These are phyloP conservation scores for Teratosphaeriaceae sp. DNA, from an alignment of 2,329 filamentous ascomycete species.

Conservation along the genomic window DNA sequence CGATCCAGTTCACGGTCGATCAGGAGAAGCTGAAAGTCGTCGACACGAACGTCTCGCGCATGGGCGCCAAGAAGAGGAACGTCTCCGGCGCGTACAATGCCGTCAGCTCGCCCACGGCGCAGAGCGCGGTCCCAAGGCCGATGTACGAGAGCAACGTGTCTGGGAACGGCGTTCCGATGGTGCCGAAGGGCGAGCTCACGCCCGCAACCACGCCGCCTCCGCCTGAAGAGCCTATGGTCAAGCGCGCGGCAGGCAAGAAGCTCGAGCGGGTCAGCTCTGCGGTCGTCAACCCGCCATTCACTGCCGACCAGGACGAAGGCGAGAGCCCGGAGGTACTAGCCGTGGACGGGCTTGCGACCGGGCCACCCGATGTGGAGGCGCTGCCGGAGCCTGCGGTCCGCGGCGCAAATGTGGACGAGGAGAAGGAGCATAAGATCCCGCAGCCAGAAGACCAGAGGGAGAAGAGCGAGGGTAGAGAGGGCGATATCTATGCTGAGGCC, in stretches of 20 bases:
- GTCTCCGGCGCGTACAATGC: slow-evolving; percentile 37
- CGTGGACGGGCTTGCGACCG: slow-evolving; percentile 54
- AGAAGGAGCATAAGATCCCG: slow-evolving; percentile 37
- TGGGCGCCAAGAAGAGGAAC: slow-evolving; percentile 63
- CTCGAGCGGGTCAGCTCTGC: slow-evolving; percentile 34
- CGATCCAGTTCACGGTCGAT: slow-evolving; percentile 98
- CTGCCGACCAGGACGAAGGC: slow-evolving; percentile 69
- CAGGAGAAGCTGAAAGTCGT: slow-evolving; percentile 86
- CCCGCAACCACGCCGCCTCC: slow-evolving; percentile 61
- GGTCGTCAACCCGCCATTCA: slow-evolving; percentile 60
- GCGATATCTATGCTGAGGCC: slow-evolving; percentile 92
- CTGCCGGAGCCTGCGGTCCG: slow-evolving; percentile 54
- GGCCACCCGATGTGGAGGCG: slow-evolving; percentile 57
- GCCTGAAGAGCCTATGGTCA: slow-evolving; percentile 25
- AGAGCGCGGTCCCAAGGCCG: slow-evolving; percentile 57
- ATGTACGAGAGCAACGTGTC: slow-evolving; percentile 56
- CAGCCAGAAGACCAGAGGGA: slow-evolving; percentile 70
- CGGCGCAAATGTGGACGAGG: slow-evolving; percentile 44
- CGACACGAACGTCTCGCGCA: slow-evolving; percentile 69
- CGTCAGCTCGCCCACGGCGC: slow-evolving; percentile 42
- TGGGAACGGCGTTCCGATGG: slow-evolving; percentile 30
- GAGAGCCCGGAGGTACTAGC: slow-evolving; percentile 73
- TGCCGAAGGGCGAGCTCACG: slow-evolving; percentile 59
- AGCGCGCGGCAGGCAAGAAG: too few relatives aligned
- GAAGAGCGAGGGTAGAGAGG: slow-evolving; percentile 68